Conservation (phyloP, 2,329 filamentous ascomycete species). For the Monilinia fructicola region DNA sequence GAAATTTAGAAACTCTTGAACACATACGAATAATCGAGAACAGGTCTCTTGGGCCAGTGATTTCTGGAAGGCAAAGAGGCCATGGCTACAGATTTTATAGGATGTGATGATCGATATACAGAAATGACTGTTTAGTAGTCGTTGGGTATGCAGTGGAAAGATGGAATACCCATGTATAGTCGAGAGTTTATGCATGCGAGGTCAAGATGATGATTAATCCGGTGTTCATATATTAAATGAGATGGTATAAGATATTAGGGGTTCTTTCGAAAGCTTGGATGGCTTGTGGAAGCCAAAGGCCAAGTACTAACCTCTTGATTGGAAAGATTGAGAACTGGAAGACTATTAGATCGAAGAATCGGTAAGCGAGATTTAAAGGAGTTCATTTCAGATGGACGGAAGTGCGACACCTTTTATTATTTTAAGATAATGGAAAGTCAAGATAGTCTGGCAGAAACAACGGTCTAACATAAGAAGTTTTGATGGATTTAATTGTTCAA, state of each 20-base stretch:
- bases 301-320: background rate
- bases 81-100: background rate
- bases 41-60: background rate
- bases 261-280: background rate
- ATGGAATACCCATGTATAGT: too few relatives aligned
- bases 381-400: too few relatives aligned
- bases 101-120: background rate
- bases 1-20: too few relatives aligned
- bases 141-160: too few relatives aligned
- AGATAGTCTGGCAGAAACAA: too few relatives aligned
- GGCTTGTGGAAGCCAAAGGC: background rate
- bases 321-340: background rate
- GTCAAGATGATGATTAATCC: background rate
- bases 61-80: background rate
- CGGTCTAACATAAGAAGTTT: too few relatives aligned
- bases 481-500: too few relatives aligned
- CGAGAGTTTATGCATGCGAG: too few relatives aligned
- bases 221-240: background rate
- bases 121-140: too few relatives aligned
- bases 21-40: slow-evolving; percentile 1
- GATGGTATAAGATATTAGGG: background rate
- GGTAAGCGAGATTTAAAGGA: background rate
- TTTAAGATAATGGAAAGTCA: too few relatives aligned
- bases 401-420: too few relatives aligned
- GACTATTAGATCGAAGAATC: background rate